Percentiles rank a stretch among this genome's conserved stretches.
Conservation (phyloP, 2,329 filamentous ascomycete species). For the Claviceps capensis region DNA sequence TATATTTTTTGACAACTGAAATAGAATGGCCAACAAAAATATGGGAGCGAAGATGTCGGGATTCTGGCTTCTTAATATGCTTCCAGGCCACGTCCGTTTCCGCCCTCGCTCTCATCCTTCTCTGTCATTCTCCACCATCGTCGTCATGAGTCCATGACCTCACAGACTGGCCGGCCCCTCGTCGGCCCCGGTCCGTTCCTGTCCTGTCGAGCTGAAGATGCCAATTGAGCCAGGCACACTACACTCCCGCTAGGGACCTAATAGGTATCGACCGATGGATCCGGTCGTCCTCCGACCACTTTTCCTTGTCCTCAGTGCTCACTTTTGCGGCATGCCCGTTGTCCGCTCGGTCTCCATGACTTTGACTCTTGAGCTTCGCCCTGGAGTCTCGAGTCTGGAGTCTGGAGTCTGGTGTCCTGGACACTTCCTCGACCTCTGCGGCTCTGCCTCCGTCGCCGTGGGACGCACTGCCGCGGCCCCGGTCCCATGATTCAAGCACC, state of each 20-base stretch:
- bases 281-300: background rate
- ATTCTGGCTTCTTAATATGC: background rate
- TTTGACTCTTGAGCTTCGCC: background rate
- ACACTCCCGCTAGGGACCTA: background rate
- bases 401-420: background rate
- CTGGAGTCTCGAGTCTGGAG: background rate
- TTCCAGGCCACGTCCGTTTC: background rate
- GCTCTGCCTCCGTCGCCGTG: background rate
- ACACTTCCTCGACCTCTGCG: background rate
- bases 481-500: background rate
- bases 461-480: background rate
- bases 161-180: background rate
- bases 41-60: background rate
- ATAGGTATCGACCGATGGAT: background rate
- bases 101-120: background rate
- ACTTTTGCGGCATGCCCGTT: background rate
- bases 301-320: background rate
- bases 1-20: background rate
- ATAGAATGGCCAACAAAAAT: background rate
- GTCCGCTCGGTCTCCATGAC: background rate
- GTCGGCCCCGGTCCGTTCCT: background rate
- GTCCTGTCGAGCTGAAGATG: background rate
- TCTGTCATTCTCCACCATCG: background rate
- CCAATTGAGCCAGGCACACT: background rate
- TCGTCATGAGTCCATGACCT: background rate